These are phyloP conservation scores for Microstroma glucosiphilum DNA, from an alignment of 1,284 basidiomycete genomes.

Conservation along the genomic window DNA sequence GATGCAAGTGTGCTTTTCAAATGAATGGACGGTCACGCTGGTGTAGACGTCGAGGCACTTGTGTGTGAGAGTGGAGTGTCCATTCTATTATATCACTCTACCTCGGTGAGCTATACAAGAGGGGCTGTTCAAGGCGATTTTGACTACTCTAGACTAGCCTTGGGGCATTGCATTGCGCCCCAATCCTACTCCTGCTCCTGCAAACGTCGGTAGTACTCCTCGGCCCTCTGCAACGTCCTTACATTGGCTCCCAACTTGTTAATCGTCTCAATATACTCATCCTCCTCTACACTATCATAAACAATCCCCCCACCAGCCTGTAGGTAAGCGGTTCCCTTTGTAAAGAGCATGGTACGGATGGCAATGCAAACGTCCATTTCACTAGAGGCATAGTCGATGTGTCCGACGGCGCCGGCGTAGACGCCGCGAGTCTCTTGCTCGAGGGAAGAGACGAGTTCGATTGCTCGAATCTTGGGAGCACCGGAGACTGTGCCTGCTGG, in stretches of 20 bases:
- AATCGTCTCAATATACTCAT: conserved; percentile 90
- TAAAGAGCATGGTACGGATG: conserved; percentile 92
- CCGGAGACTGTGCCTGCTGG: conserved; percentile 99
- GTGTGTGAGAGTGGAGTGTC: too few relatives aligned
- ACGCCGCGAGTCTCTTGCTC: conserved; percentile 87
- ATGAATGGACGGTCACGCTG: too few relatives aligned
- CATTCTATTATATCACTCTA: too few relatives aligned
- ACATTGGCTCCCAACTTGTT: conserved; percentile 89
- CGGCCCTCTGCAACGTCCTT: conserved; percentile 77
- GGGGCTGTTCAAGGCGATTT: too few relatives aligned
- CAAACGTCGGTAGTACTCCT: conserved; percentile 60
- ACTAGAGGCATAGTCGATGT: conserved; percentile 89
- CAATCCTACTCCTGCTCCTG: background rate
- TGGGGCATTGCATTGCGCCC: too few relatives aligned
- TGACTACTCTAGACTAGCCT: too few relatives aligned
- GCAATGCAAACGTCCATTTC: conserved; percentile 99
- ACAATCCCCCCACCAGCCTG: conserved; percentile 98
- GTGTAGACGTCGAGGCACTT: too few relatives aligned
- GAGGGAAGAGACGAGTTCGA: conserved; percentile 80
- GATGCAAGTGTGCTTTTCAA: too few relatives aligned
- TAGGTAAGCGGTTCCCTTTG: conserved; percentile 65
- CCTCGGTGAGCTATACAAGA: too few relatives aligned
- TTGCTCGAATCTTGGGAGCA: conserved; percentile 96
- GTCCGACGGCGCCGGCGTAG: conserved; percentile 93
- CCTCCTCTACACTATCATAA: conserved; percentile 92